phyloP scores from a whole-genome alignment of 2,329 filamentous ascomycete species.

The Xylariaceae sp. region DNA sequence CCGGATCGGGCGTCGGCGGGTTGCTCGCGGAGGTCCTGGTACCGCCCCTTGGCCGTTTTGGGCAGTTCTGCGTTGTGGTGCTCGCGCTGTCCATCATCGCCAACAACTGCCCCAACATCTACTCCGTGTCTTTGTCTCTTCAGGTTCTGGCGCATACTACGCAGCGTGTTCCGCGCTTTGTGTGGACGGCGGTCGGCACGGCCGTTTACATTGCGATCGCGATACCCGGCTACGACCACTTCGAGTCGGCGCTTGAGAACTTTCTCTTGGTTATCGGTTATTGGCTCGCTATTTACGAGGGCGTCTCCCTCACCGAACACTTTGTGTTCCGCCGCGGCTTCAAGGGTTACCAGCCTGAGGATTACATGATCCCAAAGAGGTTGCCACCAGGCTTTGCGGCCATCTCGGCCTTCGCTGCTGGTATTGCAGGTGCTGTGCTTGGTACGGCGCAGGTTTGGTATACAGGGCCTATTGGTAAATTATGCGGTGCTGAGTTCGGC shows the following conservation, averaged over 20 bases:
- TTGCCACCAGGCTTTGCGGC: conserved; percentile 71
- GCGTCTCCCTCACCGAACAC: conserved; percentile 70
- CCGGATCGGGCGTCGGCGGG: conserved; percentile 66
- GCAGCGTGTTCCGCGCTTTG: conserved; percentile 66
- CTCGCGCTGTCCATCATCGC: conserved; percentile 71
- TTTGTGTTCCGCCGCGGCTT: conserved; percentile 71
- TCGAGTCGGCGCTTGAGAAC: conserved; percentile 69
- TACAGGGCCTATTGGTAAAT: conserved; percentile 69
- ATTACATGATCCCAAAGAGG: conserved; percentile 62
- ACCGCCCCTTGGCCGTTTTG: conserved; percentile 69
- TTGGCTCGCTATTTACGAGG: conserved; percentile 78
- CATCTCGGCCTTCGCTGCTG: conserved; percentile 66
- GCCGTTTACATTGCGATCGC: conserved; percentile 71
- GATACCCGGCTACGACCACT: conserved; percentile 72
- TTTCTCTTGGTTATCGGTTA: conserved; percentile 75
- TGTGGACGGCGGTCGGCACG: conserved; percentile 70
- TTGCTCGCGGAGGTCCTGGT: conserved; percentile 70
- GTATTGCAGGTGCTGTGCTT: conserved; percentile 68
- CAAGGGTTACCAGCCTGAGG: conserved; percentile 61
- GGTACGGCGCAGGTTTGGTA: conserved; percentile 77
- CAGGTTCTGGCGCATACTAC: conserved; percentile 38
- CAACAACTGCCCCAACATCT: conserved; percentile 76
- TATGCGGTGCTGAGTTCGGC: conserved; percentile 55
- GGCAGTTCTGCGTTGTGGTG: conserved; percentile 73
- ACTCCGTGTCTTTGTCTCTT: conserved; percentile 55